Base-by-base conservation (phyloP, 805 yeast genomes). In the Pichia paraexigua region DNA sequence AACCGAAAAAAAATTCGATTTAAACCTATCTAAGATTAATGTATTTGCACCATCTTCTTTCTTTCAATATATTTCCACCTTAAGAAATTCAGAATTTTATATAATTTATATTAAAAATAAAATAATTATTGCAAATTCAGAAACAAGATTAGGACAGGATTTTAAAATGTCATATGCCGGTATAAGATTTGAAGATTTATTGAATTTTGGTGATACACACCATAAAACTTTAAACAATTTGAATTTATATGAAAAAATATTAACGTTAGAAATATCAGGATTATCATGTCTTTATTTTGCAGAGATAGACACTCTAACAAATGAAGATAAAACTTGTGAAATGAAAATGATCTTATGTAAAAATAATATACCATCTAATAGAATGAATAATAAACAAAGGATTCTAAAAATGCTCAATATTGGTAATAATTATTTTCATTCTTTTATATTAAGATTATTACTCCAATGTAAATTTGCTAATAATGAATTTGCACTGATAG, bases 141-240 rank as follows among this genome's bases (percentile, higher is more conserved):
- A 55, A 21, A 53, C 56, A 17, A 41, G 56, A 17, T 42, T 50
- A 11, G 48, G 46, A 2, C 54, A 52, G 42, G 40, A 56, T 45
- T 17, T n/a, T 1, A 41, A 40, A 30, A 56, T 53, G 52, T 53
- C 51, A 12, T 57, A 54, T 41, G 52, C 53, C 10, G 60, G 60
- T 15, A 57, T 57, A n/a, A 27, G 60, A 32, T 57, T 57, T 51
- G 60, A 57, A 44, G 58, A 57, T 49, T 41, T 57, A 21, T 27
- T 57, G 7, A 54, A 47, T 5, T 27, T 43, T 25, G 60, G 58
- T 8, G 21, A 41, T 35, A n/a, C 20, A 15, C 17, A 40, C 8
- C 28, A 43, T 18, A 48, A 46, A n/a, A 57, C 60, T 2, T 58
- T n/a, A 7, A 41, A 54, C 32, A 57, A 57, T 40, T 30, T 28